phyloP scores from a whole-genome alignment of 2,329 filamentous ascomycete species.

The Cladophialophora immunda region DNA sequence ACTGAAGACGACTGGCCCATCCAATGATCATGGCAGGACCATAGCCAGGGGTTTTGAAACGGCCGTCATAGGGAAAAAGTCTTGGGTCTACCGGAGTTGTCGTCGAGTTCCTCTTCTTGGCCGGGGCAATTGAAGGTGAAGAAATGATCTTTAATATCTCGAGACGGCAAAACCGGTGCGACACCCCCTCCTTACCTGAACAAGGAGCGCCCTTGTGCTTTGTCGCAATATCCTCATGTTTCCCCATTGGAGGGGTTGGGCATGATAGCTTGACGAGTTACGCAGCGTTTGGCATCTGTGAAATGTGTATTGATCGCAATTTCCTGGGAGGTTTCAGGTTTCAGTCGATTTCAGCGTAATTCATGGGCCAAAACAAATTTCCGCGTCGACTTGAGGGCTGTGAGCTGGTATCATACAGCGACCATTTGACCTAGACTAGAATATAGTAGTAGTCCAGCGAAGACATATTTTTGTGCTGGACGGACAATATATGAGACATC shows the following conservation, averaged over 20 bases:
- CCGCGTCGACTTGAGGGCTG: constrained; percentile 9
- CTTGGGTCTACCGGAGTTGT: neutral
- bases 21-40: constrained; percentile 22
- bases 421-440: constrained; percentile 34
- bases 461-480: constrained; percentile 1
- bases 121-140: neutral
- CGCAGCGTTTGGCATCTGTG: constrained; percentile 38
- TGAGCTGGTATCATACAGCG: constrained; percentile 25
- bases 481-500: neutral
- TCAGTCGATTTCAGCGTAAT: constrained; percentile 19
- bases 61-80: neutral
- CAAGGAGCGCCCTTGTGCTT: constrained; percentile 1
- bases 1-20: constrained; percentile 97
- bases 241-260: constrained; percentile 12
- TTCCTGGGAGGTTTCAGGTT: constrained; percentile 12
- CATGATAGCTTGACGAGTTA: constrained; percentile 31
- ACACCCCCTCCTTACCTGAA: neutral
- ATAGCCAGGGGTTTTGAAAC: neutral
- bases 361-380: neutral
- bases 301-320: constrained; percentile 28
- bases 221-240: constrained; percentile 17
- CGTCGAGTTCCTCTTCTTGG: constrained; percentile 6
- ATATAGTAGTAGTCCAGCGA: constrained; percentile 16
- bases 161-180: neutral
- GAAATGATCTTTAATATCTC: constrained; percentile 9